Evolutionary conservation across 1,284 basidiomycete species (phyloP), one percentile per base, ranked within the genome.

Genomic region (Ceratobasidium papillatum): DNA sequence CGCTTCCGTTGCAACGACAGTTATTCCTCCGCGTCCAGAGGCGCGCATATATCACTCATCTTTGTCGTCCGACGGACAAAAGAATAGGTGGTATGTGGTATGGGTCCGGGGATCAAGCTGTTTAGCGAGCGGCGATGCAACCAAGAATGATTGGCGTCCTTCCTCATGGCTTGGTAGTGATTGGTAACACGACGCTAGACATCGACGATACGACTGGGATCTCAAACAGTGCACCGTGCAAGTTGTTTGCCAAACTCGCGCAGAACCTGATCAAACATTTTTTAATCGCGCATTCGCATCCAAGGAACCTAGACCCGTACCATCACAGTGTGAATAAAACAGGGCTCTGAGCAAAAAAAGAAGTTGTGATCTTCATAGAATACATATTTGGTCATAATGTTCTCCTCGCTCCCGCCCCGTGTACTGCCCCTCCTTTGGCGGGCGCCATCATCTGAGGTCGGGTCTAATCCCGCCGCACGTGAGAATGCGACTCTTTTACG

Each of bases 371-470:
- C 52, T 56, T 25, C 19, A 30, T 8, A 34, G 12, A 22, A 14
- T 19, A 49, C 47, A 49, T 4, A n/a, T 30, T 54, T 38, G 32
- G 41, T n/a, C 3, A 38, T 30, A 47, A 12, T 32, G 56, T 32
- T n/a, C n/a, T n/a, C 17, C 22, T 43, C 27, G 27, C 52, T 34
- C 56, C 19, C 36, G 59, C 9, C n/a, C 38, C 7, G 25, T 7
- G 41, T 59, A 30, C 61, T 63, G 25, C 41, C 61, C 11, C 38
- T 59, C 0, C 36, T 19, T 41, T 45, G 61, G 38, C 61, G 61
- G 61, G 61, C 43, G 41, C 61, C 43, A 63, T 43, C 61, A 63
- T 63, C 61, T 63, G 61, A 63, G 61, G 61, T 63, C 61, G 61
- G 61, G 61, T 38, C 61, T 63, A 27, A 63, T 63, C 65, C 65